Conservation (phyloP, 148 eudicot species). For the Fallopia convolvulus region DNA sequence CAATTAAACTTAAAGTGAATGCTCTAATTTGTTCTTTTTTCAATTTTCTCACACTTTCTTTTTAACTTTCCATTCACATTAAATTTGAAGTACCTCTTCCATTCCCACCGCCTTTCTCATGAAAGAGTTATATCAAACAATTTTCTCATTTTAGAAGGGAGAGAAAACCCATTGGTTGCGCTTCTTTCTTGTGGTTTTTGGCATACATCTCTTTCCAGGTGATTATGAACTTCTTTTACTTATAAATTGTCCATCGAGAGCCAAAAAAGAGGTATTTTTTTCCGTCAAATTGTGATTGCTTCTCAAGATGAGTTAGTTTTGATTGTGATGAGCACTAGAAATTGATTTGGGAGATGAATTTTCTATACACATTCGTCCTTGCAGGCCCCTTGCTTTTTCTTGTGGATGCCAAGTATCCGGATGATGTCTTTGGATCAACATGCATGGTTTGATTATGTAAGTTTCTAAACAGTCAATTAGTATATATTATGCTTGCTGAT, state of each 20-base stretch:
- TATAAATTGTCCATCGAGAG: neutral
- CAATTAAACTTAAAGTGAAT: too few relatives aligned
- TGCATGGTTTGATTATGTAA: conserved; percentile 90
- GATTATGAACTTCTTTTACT: neutral
- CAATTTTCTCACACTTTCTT: conserved; percentile 19
- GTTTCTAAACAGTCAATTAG: conserved; percentile 9
- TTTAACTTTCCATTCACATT: conserved; percentile 31
- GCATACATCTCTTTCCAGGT: conserved; percentile 63
- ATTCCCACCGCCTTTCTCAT: conserved; percentile 86
- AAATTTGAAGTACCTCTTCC: conserved; percentile 92
- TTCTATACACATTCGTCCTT: conserved; percentile 8
- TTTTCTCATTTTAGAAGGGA: conserved; percentile 49
- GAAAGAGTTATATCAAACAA: conserved; percentile 51
- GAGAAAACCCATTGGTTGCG: conserved; percentile 64
- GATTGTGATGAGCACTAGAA: neutral
- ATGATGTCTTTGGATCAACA: conserved; percentile 77
- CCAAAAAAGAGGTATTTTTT: too few relatives aligned
- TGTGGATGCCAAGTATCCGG: conserved; percentile 61
- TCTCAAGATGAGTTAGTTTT: neutral
- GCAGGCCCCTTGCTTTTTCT: conserved; percentile 78
- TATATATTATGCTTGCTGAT: neutral
- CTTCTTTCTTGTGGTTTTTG: conserved; percentile 69
- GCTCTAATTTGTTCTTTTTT: neutral
- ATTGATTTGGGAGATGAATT: neutral
- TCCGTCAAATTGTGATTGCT: neutral